Evolutionary conservation across 768 basidiomycete genomes (phyloP).

Genomic region (Psilocybe sp.): DNA sequence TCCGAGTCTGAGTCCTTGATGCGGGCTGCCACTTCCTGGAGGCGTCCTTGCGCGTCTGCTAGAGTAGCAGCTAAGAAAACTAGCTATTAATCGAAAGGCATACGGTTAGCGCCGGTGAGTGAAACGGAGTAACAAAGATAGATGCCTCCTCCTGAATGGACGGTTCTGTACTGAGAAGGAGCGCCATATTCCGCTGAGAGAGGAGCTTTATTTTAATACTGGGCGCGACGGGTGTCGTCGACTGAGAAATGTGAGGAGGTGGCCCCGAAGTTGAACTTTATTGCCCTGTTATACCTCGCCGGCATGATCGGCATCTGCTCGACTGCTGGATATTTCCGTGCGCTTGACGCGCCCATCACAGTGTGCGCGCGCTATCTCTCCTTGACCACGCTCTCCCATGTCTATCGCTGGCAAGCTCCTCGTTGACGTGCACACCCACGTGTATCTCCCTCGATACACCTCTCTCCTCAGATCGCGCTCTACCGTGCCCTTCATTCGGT

Average conservation of each 20-base stretch:
- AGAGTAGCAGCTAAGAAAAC: conserved; percentile 15
- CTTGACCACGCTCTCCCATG: conserved; percentile 7
- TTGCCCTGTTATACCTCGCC: no score
- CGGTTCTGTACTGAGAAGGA: neutral
- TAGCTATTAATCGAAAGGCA: conserved; percentile 11
- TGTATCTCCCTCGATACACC: conserved; percentile 80
- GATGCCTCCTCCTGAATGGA: conserved; percentile 20
- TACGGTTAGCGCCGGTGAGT: neutral
- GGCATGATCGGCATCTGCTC: neutral
- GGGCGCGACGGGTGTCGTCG: no score
- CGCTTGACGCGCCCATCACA: no score
- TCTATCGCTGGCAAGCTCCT: conserved; percentile 36
- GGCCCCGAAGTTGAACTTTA: no score
- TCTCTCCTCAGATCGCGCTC: conserved; percentile 63
- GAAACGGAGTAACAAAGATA: neutral
- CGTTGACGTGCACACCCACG: conserved; percentile 85
- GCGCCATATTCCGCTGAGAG: no score
- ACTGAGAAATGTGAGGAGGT: no score
- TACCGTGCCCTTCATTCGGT: conserved; percentile 65
- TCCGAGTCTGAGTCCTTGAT: conserved; percentile 11
- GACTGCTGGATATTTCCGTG: no score
- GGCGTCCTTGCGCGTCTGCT: conserved; percentile 12
- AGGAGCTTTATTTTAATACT: no score
- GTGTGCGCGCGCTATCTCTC: neutral
- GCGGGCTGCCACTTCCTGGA: conserved; percentile 12